phyloP scores from a whole-genome alignment of 2,329 filamentous ascomycete genomes.

The Penicillium janthinellum region DNA sequence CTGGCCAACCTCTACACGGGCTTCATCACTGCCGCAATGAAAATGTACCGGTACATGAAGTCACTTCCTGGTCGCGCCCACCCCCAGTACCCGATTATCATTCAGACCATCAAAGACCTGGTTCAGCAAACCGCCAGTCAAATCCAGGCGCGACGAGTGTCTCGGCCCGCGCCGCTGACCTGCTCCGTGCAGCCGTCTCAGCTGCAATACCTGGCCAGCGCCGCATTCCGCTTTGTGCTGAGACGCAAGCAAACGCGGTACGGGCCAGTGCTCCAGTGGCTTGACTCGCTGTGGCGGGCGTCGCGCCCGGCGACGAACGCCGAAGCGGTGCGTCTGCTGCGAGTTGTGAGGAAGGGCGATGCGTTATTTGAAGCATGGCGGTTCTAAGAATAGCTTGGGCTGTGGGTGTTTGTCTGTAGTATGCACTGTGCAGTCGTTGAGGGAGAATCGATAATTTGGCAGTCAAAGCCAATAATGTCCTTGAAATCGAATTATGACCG shows the following conservation, averaged over 20 bases:
- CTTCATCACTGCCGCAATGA: slow-evolving; percentile 76
- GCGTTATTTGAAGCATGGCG: slow-evolving; percentile 41
- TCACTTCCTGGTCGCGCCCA: slow-evolving; percentile 58
- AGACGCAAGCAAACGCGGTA: slow-evolving; percentile 71
- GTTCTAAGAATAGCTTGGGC: slow-evolving; percentile 26
- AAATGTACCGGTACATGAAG: slow-evolving; percentile 63
- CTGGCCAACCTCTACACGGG: slow-evolving; percentile 73
- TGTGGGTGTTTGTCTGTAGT: background rate
- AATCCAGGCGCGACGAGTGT: slow-evolving; percentile 54
- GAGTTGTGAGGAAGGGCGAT: slow-evolving; percentile 38
- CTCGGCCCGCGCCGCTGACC: slow-evolving; percentile 40
- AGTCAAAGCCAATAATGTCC: background rate
- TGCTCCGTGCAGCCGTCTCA: slow-evolving; percentile 65
- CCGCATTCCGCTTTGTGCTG: slow-evolving; percentile 71
- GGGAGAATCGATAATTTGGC: background rate
- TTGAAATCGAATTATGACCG: background rate
- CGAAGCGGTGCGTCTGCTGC: slow-evolving; percentile 35
- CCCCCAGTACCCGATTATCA: slow-evolving; percentile 63
- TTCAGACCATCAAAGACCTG: slow-evolving; percentile 65
- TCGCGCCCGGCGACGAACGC: slow-evolving; percentile 41
- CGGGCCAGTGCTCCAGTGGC: slow-evolving; percentile 65
- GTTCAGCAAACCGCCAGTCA: slow-evolving; percentile 65
- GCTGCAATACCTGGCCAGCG: slow-evolving; percentile 64
- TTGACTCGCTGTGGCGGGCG: slow-evolving; percentile 54
- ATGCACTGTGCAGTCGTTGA: background rate